Evolutionary conservation across 2,329 filamentous ascomycete species (phyloP).

Genomic region (Elsinoe arachidis): DNA sequence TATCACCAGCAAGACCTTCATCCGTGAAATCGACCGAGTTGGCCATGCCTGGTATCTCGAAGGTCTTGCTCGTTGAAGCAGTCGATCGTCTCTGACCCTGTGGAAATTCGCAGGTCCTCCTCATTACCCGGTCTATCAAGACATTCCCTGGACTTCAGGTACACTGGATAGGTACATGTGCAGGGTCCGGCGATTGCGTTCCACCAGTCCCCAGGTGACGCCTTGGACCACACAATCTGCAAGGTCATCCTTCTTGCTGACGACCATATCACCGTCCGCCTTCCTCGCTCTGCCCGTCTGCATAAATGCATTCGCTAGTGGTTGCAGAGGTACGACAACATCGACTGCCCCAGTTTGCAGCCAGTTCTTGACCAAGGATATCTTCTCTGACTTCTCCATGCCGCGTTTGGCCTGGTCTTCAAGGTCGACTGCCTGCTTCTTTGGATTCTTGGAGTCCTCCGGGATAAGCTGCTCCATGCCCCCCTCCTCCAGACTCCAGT

Average conservation of each 20-base stretch:
- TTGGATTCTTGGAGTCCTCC: slow-evolving; percentile 12
- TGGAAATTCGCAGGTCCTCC: background rate
- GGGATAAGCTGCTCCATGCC: slow-evolving; percentile 5
- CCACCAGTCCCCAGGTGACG: slow-evolving; percentile 68
- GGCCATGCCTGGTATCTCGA: slow-evolving; percentile 79
- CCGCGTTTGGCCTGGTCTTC: slow-evolving; percentile 23
- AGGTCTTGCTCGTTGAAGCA: slow-evolving; percentile 47
- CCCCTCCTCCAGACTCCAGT: slow-evolving; percentile 16
- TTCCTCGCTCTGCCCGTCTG: slow-evolving; percentile 18
- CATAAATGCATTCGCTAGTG: slow-evolving; percentile 17
- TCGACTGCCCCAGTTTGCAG: slow-evolving; percentile 27
- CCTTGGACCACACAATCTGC: slow-evolving; percentile 73
- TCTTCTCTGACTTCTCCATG: slow-evolving; percentile 51
- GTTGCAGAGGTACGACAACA: slow-evolving; percentile 26
- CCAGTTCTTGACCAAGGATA: slow-evolving; percentile 53
- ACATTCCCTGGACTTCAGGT: too few relatives aligned
- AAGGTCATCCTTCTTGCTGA: slow-evolving; percentile 67
- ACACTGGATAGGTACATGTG: background rate
- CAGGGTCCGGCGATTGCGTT: slow-evolving; percentile 43
- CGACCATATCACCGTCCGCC: slow-evolving; percentile 15
- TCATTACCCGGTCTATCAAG: background rate
- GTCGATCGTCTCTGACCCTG: background rate
- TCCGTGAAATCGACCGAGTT: slow-evolving; percentile 73
- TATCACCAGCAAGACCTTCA: slow-evolving; percentile 75
- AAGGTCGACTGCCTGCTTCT: slow-evolving; percentile 14